phyloP scores from a whole-genome alignment of 129 eudicot genomes.

The Rutidosis leptorrhynchoides region DNA sequence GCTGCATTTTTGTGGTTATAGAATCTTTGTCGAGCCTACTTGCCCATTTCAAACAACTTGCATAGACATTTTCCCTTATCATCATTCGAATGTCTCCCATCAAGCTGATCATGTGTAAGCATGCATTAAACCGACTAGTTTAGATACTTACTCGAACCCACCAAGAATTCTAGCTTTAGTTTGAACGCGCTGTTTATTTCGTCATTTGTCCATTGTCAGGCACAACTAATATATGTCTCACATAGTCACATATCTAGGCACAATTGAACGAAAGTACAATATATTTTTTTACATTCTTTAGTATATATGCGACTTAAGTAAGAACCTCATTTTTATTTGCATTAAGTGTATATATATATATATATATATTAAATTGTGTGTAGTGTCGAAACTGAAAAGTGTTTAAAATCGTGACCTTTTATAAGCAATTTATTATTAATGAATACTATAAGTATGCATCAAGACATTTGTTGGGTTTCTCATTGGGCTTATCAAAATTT shows the following conservation, averaged over 20 bases:
- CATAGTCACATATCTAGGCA: neutral
- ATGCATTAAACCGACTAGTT: neutral
- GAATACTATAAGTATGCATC: neutral
- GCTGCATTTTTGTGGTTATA: slow-evolving; percentile 14
- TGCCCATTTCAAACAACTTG: slow-evolving; percentile 25
- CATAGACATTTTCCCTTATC: neutral
- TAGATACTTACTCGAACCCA: neutral
- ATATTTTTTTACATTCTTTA: too few species aligned
- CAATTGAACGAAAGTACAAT: neutral
- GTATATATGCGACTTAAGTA: neutral
- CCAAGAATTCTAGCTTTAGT: neutral
- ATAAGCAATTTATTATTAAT: neutral
- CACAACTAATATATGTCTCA: neutral
- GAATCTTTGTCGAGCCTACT: slow-evolving; percentile 20
- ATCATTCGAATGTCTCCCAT: neutral
- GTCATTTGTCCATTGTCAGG: neutral
- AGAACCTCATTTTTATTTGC: neutral
- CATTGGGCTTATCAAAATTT: neutral
- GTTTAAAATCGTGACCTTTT: too few species aligned
- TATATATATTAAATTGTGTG: too few species aligned
- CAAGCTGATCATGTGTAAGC: neutral
- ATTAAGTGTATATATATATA: too few species aligned
- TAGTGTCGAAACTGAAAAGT: too few species aligned
- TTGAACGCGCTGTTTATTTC: neutral
- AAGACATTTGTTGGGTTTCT: neutral